Evolutionary conservation across 805 yeast genomes (phyloP), one percentile per base, ranked within the genome.

Genomic region (Myxozyma geophila): DNA sequence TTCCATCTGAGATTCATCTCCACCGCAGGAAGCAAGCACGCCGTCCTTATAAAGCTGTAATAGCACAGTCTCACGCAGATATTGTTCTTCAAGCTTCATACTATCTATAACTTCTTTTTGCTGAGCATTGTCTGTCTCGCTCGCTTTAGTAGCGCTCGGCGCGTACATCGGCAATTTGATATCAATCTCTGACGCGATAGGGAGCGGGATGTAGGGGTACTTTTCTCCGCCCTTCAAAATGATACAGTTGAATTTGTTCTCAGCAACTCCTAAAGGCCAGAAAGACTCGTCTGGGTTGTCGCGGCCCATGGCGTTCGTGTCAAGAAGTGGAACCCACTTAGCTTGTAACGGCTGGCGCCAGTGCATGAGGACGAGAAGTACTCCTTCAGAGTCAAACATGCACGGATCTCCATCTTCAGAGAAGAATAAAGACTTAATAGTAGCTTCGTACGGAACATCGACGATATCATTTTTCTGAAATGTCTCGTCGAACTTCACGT

Each of bases 381-480:
- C 82, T 65, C 91, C 91, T 67, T 87, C 92, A 39, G 81, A 79
- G n/a, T 96, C 97, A 60, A 87, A 88, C 7, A 92, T 74, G 67
- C 95, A 89, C 0, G 99, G 99, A 74, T 93, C 98, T 9, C 96
- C 96, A 71, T 84, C 87, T 51, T 87, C 87, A 49, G 90, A 88
- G 79, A 93, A 95, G 72, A 95, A 92, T n/a, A 90, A 74, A 1
- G 92, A 87, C 67, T 83, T 85, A 68, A 88, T 75, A 67, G 49
- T 23, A 67, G 74, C 64, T 56, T 73, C 57, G 33, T 66, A 77
- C 76, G 70, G 78, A 81, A 72, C 67, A 40, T 73, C 80, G 44
- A 74, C 64, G 5, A 59, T 66, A 58, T 70, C 79, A 69, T 60
- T 70, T 63, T 70, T 70, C 63, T 77, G 80, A 48, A 67, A 70